Base-by-base conservation (phyloP, 306 rosid genomes). In the Corylus heterophylla region DNA sequence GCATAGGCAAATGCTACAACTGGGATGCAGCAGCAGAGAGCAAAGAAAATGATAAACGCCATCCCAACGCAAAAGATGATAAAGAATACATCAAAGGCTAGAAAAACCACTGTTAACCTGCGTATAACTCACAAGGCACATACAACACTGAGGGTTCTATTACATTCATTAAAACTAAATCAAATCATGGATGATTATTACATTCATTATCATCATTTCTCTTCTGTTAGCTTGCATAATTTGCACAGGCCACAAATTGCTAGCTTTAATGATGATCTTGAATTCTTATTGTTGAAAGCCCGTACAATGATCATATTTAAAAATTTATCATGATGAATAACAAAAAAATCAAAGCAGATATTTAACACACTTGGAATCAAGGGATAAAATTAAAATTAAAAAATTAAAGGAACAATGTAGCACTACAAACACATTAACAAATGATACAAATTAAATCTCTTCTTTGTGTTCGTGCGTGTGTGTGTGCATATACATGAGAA, bases 71-170 rank as follows among this genome's bases (percentile, higher is more conserved):
- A 91, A 74, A 90, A 90, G 86, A 93, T 76, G 13, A 93, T 93
- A 80, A 89, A 88, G 87, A 93, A 89, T 83, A 93, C 84, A 39
- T 93, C 96, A 76, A 90, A 89, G 78, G 96, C 97, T 37, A 93
- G 91, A 83, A 89, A 93, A 74, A 93, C 94, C 74, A 93, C 93
- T 12, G 97, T 93, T 78, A 93, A 82, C 97, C 97, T 93, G 96
- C 92, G 81, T 68, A 62, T 78, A 67, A 48, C 62, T 56, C 62
- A 42, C 76, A 70, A 74, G 77, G 52, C 29, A 64, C 49, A 76
- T 76, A 69, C 49, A 76, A 74, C 45, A 72, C 22, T 74, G 16
- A 73, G 66, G 39, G 49, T 51, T 75, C 71, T 12, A 67, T 20
- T 12, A 54, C 18, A 62, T 48, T 49, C 69, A 67, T 73, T 42